Base-by-base conservation (phyloP, 441 rosid genomes). In the Omphalea diandra region DNA sequence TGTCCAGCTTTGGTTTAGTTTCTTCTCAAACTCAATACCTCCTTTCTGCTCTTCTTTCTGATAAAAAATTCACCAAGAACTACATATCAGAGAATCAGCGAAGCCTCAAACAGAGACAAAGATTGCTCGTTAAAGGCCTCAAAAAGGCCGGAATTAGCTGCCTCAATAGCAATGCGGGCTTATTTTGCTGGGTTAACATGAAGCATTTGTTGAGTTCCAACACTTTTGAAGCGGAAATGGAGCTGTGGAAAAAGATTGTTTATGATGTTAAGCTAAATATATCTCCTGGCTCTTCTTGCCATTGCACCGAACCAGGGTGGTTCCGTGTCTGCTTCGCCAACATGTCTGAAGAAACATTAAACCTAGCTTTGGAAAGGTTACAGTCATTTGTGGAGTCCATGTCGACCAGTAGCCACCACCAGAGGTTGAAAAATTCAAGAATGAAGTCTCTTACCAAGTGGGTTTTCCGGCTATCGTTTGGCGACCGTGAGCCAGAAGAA, bases 141-240 rank as follows among this genome's bases (percentile, higher is more conserved):
- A 83, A 83, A 80, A 79, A 84, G 2, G 84, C 90, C 2, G 93
- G 96, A 31, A 85, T 92, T 27, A 76, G 81, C 60, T 84, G 84
- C 78, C 75, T 94, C 0, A 60, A 90, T 72, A 88, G 97, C 83
- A 91, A 89, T 74, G 90, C 97, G 1, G 96, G 98, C 18, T 76
- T 94, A 77, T 91, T 91, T 69, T 88, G 94, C 67, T 94, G 97
- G 97, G 97, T 92, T 55, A 91, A 94, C 84, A 94, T 94, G 97
- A 85, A 90, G 65, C 94, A 85, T 65, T 85, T 94, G 15, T 73
- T 94, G 78, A 83, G 73, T 27, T 81, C 92, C 15, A 84, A 85
- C 86, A 85, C 96, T 6, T 90, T 87, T 24, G 84, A 87, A 72
- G 97, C 94, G 3, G 98, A 94, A 77, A 86, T 87, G 74, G 94